These are phyloP conservation scores for Penicillium pulvis DNA, from an alignment of 495 filamentous ascomycete species.

Conservation along the genomic window DNA sequence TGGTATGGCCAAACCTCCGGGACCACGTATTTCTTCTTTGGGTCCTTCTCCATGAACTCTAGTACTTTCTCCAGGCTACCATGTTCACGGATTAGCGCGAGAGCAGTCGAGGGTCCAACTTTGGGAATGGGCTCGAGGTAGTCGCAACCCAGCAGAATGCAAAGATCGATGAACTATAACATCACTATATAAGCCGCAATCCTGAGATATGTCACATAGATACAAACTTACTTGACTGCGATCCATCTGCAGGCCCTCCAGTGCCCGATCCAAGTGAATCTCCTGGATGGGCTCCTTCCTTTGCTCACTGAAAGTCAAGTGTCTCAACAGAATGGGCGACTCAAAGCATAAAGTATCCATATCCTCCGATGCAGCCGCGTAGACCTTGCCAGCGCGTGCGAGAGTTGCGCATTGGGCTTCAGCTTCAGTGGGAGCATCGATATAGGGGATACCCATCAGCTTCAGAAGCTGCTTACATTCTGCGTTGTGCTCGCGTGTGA, in stretches of 20 bases:
- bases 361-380: conserved; percentile 94
- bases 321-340: conserved; percentile 83
- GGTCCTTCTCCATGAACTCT: conserved; percentile 71
- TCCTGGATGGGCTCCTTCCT: conserved; percentile 97
- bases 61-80: conserved; percentile 84
- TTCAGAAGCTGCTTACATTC: conserved; percentile 90
- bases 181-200: neutral
- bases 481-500: conserved; percentile 93
- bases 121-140: conserved; percentile 96
- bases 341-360: conserved; percentile 99
- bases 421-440: conserved; percentile 93
- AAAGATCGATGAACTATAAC: conserved; percentile 91
- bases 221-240: conserved; percentile 63
- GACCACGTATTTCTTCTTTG: conserved; percentile 75
- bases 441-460: conserved; percentile 94
- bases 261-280: conserved; percentile 79
- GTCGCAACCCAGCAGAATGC: conserved; percentile 96
- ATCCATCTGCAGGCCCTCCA: conserved; percentile 87
- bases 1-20: conserved; percentile 93
- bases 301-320: conserved; percentile 96
- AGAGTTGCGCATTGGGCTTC: conserved; percentile 95
- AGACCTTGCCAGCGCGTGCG: conserved; percentile 91
- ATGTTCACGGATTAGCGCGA: conserved; percentile 91
- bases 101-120: conserved; percentile 84
- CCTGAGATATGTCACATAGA: neutral